Conservation (phyloP, 2,329 filamentous ascomycete species). For the Colletotrichum melonis region DNA sequence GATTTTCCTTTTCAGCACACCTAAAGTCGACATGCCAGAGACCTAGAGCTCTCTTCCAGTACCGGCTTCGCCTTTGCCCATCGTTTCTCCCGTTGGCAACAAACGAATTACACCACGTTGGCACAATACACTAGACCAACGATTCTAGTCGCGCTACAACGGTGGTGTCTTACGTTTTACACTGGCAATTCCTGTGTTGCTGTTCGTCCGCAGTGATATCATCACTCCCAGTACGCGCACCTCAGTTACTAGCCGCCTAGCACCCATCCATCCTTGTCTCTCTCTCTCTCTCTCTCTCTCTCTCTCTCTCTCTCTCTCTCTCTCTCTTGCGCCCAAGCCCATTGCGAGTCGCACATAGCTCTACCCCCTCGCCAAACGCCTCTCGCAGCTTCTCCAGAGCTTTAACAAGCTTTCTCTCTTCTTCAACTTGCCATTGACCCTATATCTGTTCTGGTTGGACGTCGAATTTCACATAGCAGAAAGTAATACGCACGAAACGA, state of each 20-base stretch:
- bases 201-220: slow-evolving; percentile 26
- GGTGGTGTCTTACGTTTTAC: background rate
- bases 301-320: background rate
- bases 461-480: background rate
- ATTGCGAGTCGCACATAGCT: slow-evolving; percentile 8
- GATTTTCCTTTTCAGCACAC: background rate
- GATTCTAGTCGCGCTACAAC: background rate
- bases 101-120: background rate
- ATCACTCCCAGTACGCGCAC: slow-evolving; percentile 5
- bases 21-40: background rate
- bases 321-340: background rate
- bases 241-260: background rate
- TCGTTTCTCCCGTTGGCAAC: background rate
- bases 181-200: background rate
- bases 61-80: background rate
- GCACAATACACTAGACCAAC: background rate
- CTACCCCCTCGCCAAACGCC: background rate
- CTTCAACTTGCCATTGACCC: background rate
- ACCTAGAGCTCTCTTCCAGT: background rate
- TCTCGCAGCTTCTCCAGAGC: background rate
- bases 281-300: background rate
- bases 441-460: background rate
- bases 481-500: background rate
- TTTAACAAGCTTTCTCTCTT: background rate
- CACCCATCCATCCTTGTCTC: background rate